phyloP scores from a whole-genome alignment of 768 basidiomycete species.

The Ephemerocybe angulata region DNA sequence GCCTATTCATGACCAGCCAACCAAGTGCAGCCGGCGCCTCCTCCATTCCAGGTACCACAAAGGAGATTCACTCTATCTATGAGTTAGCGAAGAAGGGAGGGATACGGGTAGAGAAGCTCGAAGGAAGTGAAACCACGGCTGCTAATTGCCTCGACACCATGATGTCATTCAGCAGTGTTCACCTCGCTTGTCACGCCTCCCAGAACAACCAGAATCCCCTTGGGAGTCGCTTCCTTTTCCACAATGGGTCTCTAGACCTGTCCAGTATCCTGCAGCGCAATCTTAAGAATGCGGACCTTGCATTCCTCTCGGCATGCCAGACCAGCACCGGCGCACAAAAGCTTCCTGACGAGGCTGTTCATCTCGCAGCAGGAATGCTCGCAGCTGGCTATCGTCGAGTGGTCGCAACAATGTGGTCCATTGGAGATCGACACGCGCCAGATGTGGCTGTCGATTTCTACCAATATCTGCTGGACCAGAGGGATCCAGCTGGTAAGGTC shows the following conservation, averaged over 20 bases:
- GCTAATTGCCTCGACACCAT: conserved; percentile 9
- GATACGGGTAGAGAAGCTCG: conserved; percentile 19
- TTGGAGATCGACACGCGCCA: conserved; percentile 30
- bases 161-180: conserved; percentile 16
- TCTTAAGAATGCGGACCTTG: conserved; percentile 22
- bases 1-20: neutral
- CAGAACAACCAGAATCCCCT: conserved; percentile 24
- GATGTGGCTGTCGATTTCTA: conserved; percentile 27
- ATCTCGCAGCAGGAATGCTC: conserved; percentile 36
- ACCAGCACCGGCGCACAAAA: too few species aligned
- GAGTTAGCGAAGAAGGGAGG: neutral
- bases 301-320: too few species aligned
- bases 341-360: conserved; percentile 35
- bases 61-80: conserved; percentile 4
- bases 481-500: neutral
- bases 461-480: conserved; percentile 5
- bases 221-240: conserved; percentile 19
- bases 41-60: conserved; percentile 9
- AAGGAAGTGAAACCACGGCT: conserved; percentile 13
- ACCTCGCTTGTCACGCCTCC: conserved; percentile 32
- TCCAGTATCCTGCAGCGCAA: conserved; percentile 6
- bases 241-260: conserved; percentile 17
- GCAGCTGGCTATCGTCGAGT: too few species aligned
- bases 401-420: conserved; percentile 39
- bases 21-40: neutral